These are phyloP conservation scores for Corchorus capsularis DNA, from an alignment of 345 rosid species.

Conservation along the genomic window DNA sequence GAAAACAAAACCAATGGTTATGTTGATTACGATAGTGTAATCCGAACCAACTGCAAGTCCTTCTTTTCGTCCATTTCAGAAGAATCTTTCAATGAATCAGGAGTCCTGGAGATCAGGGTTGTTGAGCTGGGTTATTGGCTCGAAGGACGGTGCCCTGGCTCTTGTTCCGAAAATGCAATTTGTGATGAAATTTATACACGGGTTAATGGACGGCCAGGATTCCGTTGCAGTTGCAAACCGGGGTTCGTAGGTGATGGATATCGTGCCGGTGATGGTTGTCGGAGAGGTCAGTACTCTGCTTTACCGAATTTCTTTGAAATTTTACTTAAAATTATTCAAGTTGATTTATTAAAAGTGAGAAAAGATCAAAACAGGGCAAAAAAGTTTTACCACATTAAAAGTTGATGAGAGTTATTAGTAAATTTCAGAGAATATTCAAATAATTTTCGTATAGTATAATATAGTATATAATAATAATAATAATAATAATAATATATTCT, in stretches of 20 bases:
- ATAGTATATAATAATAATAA: too few species aligned
- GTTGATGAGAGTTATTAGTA: too few species aligned
- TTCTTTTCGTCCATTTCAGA: slow-evolving; percentile 56
- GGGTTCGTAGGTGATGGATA: slow-evolving; percentile 65
- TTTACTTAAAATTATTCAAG: not conserved
- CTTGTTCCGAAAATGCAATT: slow-evolving; percentile 42
- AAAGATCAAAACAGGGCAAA: too few species aligned
- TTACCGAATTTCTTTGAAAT: not conserved
- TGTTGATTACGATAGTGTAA: slow-evolving; percentile 22
- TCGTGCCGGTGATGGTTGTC: slow-evolving; percentile 50
- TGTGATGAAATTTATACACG: slow-evolving; percentile 35
- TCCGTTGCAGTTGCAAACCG: slow-evolving; percentile 46
- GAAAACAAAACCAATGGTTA: slow-evolving; percentile 1
- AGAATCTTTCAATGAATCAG: slow-evolving; percentile 10
- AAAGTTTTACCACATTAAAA: too few species aligned
- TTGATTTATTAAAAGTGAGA: not conserved
- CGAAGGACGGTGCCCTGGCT: slow-evolving; percentile 39
- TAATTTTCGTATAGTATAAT: too few species aligned
- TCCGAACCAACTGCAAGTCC: slow-evolving; percentile 33
- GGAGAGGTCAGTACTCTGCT: slow-evolving; percentile 48
- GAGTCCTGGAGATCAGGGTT: slow-evolving; percentile 40
- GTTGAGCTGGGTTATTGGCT: slow-evolving; percentile 69
- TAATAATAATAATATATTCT: too few species aligned
- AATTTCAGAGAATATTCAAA: too few species aligned
- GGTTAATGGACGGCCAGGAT: slow-evolving; percentile 30